Conservation (phyloP, 495 filamentous ascomycete species). For the Podospora pseudopauciseta region DNA sequence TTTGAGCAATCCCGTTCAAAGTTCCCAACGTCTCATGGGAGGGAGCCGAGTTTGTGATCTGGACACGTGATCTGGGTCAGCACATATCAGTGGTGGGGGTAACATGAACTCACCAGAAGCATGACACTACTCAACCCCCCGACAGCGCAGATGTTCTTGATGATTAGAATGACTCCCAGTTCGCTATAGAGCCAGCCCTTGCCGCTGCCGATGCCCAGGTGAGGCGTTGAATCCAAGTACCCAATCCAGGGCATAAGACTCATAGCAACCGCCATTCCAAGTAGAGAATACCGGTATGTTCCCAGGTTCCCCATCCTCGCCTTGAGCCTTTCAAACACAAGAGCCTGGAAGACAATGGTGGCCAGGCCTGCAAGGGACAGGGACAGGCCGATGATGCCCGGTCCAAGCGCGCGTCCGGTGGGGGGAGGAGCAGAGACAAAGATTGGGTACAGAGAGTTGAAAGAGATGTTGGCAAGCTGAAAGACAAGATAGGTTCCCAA, state of each 20-base stretch:
- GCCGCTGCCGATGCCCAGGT: conserved; percentile 47
- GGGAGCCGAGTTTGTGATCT: conserved; percentile 92
- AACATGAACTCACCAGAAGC: conserved; percentile 60
- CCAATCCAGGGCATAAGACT: conserved; percentile 86
- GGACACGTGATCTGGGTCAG: conserved; percentile 19
- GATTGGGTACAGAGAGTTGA: conserved; percentile 88
- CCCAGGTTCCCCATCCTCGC: conserved; percentile 79
- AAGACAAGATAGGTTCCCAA: conserved; percentile 82
- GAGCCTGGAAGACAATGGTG: conserved; percentile 85
- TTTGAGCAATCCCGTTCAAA: conserved; percentile 91
- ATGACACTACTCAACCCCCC: conserved; percentile 86
- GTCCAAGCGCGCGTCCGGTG: conserved; percentile 68
- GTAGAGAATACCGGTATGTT: conserved; percentile 73
- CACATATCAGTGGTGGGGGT: background rate
- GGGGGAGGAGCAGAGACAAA: conserved; percentile 74
- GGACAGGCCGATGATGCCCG: conserved; percentile 78
- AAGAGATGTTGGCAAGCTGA: conserved; percentile 82
- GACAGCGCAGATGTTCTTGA: conserved; percentile 86
- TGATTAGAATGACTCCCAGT: conserved; percentile 69
- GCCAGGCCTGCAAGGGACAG: conserved; percentile 79
- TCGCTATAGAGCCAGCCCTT: conserved; percentile 69
- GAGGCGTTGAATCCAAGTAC: conserved; percentile 54
- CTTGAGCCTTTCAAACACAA: conserved; percentile 73
- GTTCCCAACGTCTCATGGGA: conserved; percentile 83
- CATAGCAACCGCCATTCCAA: conserved; percentile 81